phyloP scores from a whole-genome alignment of 768 basidiomycete species.

The Trametes elegans region DNA sequence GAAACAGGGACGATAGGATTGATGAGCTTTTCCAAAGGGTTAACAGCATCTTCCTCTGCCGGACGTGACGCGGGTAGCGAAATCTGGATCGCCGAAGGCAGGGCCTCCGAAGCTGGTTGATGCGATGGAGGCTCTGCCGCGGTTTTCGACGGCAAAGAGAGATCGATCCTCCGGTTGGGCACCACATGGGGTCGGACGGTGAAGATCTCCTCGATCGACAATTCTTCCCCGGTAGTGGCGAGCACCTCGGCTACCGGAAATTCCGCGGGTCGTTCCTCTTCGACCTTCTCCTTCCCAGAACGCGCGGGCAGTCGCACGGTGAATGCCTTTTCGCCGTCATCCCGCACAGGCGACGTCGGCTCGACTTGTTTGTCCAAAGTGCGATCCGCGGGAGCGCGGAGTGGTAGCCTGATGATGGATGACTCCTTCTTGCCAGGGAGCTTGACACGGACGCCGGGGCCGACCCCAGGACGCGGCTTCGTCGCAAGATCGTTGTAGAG shows the following conservation, averaged over 20 bases:
- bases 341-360: slow-evolving; percentile 26
- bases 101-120: not conserved
- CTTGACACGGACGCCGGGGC: slow-evolving; percentile 57
- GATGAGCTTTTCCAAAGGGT: slow-evolving; percentile 10
- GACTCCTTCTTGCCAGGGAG: slow-evolving; percentile 48
- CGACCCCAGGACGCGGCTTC: slow-evolving; percentile 57
- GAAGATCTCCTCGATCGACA: slow-evolving; percentile 53
- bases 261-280: slow-evolving; percentile 10
- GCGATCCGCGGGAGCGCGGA: slow-evolving; percentile 18
- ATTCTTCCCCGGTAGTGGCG: slow-evolving; percentile 34
- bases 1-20: slow-evolving; percentile 1
- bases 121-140: slow-evolving; percentile 10
- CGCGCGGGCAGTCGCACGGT: slow-evolving; percentile 52
- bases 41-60: not conserved
- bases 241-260: slow-evolving; percentile 22
- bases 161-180: slow-evolving; percentile 30
- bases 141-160: slow-evolving; percentile 27
- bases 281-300: slow-evolving; percentile 36
- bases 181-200: slow-evolving; percentile 53
- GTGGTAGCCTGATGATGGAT: slow-evolving; percentile 42
- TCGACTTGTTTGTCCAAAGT: slow-evolving; percentile 8
- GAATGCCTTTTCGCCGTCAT: slow-evolving; percentile 44
- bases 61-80: slow-evolving; percentile 12
- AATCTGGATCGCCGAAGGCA: slow-evolving; percentile 3
- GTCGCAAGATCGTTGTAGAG: slow-evolving; percentile 62